A percentile compares a stretch with the other conserved stretches of the same genome.
Evolutionary conservation across 2,329 filamentous ascomycete species (phyloP).

Genomic region (Setomelanomma holmii): DNA sequence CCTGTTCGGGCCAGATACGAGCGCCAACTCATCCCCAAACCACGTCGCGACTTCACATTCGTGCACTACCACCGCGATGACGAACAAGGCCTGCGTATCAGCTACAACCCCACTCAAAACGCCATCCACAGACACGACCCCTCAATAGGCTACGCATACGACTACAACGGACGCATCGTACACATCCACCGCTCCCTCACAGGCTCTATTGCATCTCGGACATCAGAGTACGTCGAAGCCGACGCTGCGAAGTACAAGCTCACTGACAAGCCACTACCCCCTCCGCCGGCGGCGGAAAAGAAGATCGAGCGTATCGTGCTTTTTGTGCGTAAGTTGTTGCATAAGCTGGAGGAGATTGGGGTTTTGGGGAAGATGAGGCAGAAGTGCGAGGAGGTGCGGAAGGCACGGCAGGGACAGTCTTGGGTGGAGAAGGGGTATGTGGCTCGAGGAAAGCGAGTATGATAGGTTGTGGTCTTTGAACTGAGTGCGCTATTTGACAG

Average conservation of each 20-base stretch:
- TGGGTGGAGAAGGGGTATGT: not conserved
- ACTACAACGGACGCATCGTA: constrained; percentile 24
- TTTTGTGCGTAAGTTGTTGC: constrained; percentile 19
- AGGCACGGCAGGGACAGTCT: too few species aligned
- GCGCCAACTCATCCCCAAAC: not conserved
- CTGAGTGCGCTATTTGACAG: too few species aligned
- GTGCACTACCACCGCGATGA: not conserved
- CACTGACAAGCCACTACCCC: not conserved
- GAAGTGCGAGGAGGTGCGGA: not conserved
- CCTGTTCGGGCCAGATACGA: too few species aligned
- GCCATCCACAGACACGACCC: constrained; percentile 18
- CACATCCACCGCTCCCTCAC: constrained; percentile 10
- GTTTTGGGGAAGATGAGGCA: constrained; percentile 12
- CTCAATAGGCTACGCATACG: constrained; percentile 13
- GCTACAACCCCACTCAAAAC: not conserved
- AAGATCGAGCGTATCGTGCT: constrained; percentile 3
- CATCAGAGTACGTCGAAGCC: not conserved
- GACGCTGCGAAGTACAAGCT: not conserved
- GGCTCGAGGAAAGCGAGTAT: too few species aligned
- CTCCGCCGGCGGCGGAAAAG: not conserved
- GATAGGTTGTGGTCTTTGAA: too few species aligned
- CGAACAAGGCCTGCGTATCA: not conserved
- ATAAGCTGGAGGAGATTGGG: constrained; percentile 13
- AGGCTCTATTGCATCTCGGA: not conserved
- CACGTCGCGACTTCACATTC: not conserved